Conservation (phyloP, 768 basidiomycete species). For the Hygrophoropsis aurantiaca region DNA sequence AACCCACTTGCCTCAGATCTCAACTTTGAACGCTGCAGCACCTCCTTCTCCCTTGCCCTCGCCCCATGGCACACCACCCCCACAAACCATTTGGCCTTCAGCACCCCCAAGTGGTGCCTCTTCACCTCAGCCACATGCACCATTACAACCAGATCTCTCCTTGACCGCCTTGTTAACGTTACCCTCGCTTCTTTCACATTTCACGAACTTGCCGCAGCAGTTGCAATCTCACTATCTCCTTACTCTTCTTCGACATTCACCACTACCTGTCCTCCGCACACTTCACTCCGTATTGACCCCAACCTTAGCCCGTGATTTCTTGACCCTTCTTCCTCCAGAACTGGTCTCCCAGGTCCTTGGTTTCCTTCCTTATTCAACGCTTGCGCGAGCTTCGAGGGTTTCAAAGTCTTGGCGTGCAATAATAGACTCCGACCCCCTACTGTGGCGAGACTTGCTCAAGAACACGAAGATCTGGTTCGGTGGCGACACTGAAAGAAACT, state of each 20-base stretch:
- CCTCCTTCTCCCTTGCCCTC: conserved; percentile 85
- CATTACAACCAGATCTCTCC: conserved; percentile 78
- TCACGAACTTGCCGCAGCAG: conserved; percentile 72
- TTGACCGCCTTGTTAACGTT: conserved; percentile 85
- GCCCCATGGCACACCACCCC: conserved; percentile 80
- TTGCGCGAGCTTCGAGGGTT: conserved; percentile 86
- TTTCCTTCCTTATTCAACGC: conserved; percentile 77
- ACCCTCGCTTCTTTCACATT: conserved; percentile 79
- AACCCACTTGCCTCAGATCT: conserved; percentile 55
- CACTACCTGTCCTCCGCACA: conserved; percentile 87
- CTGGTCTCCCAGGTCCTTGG: conserved; percentile 87
- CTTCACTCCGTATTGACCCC: conserved; percentile 87
- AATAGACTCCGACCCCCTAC: conserved; percentile 85
- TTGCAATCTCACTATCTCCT: conserved; percentile 94
- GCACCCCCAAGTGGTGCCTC: conserved; percentile 78
- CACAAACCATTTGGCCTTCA: conserved; percentile 76
- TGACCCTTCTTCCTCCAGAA: conserved; percentile 88
- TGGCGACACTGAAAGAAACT: conserved; percentile 77
- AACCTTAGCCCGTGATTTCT: conserved; percentile 91
- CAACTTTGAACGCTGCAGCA: conserved; percentile 69
- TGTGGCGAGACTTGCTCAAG: conserved; percentile 88
- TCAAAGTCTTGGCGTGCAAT: conserved; percentile 88
- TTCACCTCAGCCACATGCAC: conserved; percentile 66
- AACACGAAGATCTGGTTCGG: conserved; percentile 89
- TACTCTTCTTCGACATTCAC: conserved; percentile 88